Evolutionary conservation across 257 asterid genomes (phyloP).

Genomic region (Solanum boliviense): DNA sequence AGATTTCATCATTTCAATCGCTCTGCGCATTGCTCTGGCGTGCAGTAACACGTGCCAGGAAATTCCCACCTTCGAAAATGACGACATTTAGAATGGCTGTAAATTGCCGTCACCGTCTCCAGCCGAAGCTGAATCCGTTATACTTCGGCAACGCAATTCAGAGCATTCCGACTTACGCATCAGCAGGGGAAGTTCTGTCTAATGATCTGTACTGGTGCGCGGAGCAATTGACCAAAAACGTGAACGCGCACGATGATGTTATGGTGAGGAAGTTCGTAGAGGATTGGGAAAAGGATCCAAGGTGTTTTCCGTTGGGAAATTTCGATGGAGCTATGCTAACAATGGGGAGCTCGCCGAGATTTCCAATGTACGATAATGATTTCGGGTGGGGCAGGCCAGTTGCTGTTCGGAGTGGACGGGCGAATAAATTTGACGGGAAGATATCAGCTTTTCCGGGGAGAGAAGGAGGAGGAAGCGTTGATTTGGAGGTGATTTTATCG

Average conservation of each 20-base stretch:
- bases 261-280: conserved; percentile 18
- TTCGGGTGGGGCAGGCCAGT: conserved; percentile 10
- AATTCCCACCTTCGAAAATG: conserved; percentile 21
- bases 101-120: conserved; percentile 51
- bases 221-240: conserved; percentile 21
- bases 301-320: conserved; percentile 52
- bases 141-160: conserved; percentile 35
- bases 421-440: conserved; percentile 12
- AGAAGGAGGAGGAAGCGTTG: conserved; percentile 31
- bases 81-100: conserved; percentile 59
- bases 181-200: conserved; percentile 21
- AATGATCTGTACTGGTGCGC: conserved; percentile 30
- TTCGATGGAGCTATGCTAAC: conserved; percentile 46
- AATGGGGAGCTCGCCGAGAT: conserved; percentile 39
- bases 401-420: conserved; percentile 31
- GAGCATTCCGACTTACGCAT: conserved; percentile 19
- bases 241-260: conserved; percentile 6
- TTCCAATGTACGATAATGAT: not conserved
- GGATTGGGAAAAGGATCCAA: conserved; percentile 34
- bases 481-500: conserved; percentile 37
- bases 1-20: conserved; percentile 58
- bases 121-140: conserved; percentile 39
- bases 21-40: conserved; percentile 49
- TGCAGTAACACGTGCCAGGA: conserved; percentile 45
- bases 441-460: conserved; percentile 33